A percentile compares a stretch with the other conserved stretches of the same genome.
These are phyloP conservation scores for Berberis thunbergii DNA, from an alignment of 164 flowering plant genomes.

Conservation along the genomic window DNA sequence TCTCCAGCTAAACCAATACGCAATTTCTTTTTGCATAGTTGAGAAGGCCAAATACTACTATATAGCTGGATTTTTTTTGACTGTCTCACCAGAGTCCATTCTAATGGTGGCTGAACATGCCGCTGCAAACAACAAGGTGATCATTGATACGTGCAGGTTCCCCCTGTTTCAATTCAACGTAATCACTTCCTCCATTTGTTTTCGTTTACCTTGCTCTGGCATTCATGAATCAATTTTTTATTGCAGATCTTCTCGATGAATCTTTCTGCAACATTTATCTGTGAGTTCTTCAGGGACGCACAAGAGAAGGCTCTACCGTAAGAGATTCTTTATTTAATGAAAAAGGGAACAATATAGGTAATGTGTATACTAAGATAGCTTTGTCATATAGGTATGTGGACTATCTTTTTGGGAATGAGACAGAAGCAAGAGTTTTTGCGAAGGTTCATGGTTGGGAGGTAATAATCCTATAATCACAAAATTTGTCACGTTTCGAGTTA, in stretches of 20 bases:
- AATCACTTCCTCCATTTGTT: neutral
- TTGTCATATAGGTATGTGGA: conserved; percentile 57
- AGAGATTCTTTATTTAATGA: conserved; percentile 18
- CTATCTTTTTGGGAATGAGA: conserved; percentile 88
- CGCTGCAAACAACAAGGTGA: conserved; percentile 62
- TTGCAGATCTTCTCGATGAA: conserved; percentile 72
- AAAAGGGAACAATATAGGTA: neutral
- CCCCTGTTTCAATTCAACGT: neutral
- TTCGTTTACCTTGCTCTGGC: neutral
- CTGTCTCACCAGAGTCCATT: conserved; percentile 91
- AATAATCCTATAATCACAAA: conserved; percentile 5
- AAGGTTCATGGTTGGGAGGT: conserved; percentile 97
- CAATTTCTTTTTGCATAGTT: conserved; percentile 35
- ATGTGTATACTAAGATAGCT: neutral
- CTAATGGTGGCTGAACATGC: conserved; percentile 71
- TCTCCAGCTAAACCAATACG: neutral
- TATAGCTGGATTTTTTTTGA: conserved; percentile 92
- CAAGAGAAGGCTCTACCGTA: conserved; percentile 84
- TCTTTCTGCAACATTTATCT: conserved; percentile 93
- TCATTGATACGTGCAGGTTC: neutral
- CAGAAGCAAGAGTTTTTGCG: conserved; percentile 84
- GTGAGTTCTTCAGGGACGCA: conserved; percentile 85
- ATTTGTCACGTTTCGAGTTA: too few relatives aligned
- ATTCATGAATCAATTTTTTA: neutral
- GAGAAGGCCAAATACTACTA: conserved; percentile 88